Evolutionary conservation across 352 stramenopile genomes (phyloP).

Genomic region (Phytophthora tentaculata): DNA sequence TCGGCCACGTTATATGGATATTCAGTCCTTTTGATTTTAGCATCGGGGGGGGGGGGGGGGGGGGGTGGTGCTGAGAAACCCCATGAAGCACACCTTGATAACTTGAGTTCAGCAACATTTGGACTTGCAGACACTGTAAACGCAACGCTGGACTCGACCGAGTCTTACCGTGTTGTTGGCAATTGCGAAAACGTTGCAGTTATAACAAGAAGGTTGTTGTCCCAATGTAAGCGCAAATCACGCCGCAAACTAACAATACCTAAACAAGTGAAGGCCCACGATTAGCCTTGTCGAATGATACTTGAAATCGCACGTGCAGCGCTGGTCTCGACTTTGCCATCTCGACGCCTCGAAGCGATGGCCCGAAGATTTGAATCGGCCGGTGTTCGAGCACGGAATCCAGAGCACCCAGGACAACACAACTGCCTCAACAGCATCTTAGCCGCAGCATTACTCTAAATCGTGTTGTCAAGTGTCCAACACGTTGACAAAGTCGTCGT

Average conservation of each 20-base stretch:
- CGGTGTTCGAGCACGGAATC: conserved; percentile 9
- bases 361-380: conserved; percentile 23
- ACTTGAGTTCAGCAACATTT: neutral
- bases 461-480: conserved; percentile 2
- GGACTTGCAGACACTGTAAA: neutral
- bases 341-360: conserved; percentile 24
- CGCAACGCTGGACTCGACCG: neutral
- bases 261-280: too few species aligned
- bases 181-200: conserved; percentile 15
- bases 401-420: conserved; percentile 4
- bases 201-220: too few species aligned
- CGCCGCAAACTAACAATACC: too few species aligned
- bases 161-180: conserved; percentile 8
- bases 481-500: neutral
- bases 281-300: too few species aligned
- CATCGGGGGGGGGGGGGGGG: too few species aligned
- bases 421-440: neutral
- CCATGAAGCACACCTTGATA: too few species aligned
- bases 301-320: conserved; percentile 8
- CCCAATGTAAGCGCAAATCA: too few species aligned
- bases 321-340: conserved; percentile 12
- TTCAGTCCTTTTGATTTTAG: too few species aligned
- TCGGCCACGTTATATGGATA: conserved; percentile 14
- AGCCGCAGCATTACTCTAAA: neutral
- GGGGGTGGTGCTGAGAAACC: neutral